Evolutionary conservation across 2,329 filamentous ascomycete genomes (phyloP).

Genomic region (Tolypocladium amazonense): DNA sequence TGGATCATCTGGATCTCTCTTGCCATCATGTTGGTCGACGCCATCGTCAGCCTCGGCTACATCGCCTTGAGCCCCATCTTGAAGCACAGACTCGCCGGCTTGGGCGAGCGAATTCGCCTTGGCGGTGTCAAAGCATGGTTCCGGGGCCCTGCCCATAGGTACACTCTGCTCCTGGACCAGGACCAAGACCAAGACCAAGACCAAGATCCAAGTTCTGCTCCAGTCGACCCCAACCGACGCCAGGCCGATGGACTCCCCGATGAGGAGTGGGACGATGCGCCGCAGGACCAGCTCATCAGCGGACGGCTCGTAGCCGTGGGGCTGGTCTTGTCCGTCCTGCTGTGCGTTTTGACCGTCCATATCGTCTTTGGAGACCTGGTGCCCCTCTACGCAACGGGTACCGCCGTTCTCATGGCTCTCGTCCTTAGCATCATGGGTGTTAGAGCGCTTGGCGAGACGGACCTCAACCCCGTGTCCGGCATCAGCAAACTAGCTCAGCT

Average conservation of each 20-base stretch:
- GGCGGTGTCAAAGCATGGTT: neutral
- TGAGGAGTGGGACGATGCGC: constrained; percentile 63
- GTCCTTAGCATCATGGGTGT: constrained; percentile 66
- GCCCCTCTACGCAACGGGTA: constrained; percentile 62
- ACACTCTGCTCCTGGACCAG: constrained; percentile 10
- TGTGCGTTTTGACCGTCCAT: constrained; percentile 76
- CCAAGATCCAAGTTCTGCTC: neutral
- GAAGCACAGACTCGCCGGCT: neutral
- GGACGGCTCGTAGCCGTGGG: constrained; percentile 61
- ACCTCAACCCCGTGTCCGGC: constrained; percentile 90
- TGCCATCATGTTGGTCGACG: constrained; percentile 93
- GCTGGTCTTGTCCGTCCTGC: constrained; percentile 61
- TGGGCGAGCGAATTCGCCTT: neutral
- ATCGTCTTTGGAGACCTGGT: constrained; percentile 76
- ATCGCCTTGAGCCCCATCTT: constrained; percentile 54
- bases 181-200: neutral
- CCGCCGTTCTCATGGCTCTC: constrained; percentile 77
- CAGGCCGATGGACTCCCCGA: constrained; percentile 4
- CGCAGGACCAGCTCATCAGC: constrained; percentile 70
- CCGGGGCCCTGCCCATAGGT: constrained; percentile 9
- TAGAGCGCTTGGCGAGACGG: constrained; percentile 65
- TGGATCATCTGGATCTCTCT: constrained; percentile 98
- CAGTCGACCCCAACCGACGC: neutral
- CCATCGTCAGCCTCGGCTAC: constrained; percentile 77
- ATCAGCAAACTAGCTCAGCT: constrained; percentile 96